Conservation (phyloP, 208 protist species). For the Crithidia fasciculata region DNA sequence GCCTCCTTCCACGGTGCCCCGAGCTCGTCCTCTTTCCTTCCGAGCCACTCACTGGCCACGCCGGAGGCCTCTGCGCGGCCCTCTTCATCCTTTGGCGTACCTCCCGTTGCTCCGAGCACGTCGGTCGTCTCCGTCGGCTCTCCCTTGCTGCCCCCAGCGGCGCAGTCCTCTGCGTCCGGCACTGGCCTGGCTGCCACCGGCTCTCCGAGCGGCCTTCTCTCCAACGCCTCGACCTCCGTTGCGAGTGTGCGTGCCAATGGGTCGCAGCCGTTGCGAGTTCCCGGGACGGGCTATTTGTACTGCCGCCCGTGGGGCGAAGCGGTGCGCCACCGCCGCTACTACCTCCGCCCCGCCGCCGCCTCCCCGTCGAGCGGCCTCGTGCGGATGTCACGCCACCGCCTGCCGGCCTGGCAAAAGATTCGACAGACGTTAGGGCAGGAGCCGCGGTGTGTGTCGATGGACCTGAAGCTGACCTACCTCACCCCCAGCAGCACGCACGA, state of each 20-base stretch:
- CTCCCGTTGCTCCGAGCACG: neutral
- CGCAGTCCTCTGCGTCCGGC: neutral
- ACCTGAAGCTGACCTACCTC: slow-evolving; percentile 20
- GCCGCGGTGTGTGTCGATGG: slow-evolving; percentile 15
- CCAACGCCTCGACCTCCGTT: neutral
- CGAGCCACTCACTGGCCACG: neutral
- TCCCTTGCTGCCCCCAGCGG: neutral
- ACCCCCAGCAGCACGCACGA: slow-evolving; percentile 25
- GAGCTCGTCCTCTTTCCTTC: neutral
- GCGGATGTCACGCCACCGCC: slow-evolving; percentile 28
- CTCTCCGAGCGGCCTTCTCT: neutral
- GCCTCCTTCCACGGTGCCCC: neutral
- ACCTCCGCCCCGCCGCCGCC: slow-evolving; percentile 8
- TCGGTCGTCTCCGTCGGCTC: neutral
- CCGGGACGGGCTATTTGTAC: slow-evolving; percentile 26
- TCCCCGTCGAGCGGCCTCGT: slow-evolving; percentile 2
- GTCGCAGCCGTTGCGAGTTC: neutral
- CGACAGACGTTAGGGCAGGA: slow-evolving; percentile 20
- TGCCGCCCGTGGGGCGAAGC: slow-evolving; percentile 31
- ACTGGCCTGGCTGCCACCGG: neutral
- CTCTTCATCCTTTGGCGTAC: neutral
- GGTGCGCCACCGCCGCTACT: slow-evolving; percentile 24
- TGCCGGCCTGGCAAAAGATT: slow-evolving; percentile 24
- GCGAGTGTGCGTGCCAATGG: neutral
- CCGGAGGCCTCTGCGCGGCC: neutral